Percentiles rank a stretch among this genome's conserved stretches.
These are phyloP conservation scores for Pleurotus sapidus DNA, from an alignment of 768 basidiomycete species.

Conservation along the genomic window DNA sequence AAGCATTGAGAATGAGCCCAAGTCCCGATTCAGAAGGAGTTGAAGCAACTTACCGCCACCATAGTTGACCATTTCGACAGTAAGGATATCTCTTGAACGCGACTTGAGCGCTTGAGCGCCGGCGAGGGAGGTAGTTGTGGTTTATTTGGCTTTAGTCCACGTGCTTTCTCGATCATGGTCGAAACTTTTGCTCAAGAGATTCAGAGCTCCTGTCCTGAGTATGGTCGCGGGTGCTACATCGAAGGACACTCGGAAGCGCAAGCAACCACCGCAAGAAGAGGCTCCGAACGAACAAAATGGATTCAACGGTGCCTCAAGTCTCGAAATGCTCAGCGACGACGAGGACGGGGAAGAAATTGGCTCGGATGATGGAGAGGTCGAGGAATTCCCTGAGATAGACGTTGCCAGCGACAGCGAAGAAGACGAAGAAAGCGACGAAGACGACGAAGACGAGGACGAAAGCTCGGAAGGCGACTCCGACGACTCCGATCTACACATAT, in stretches of 20 bases:
- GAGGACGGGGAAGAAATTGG: conserved; percentile 46
- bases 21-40: too few relatives aligned
- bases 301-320: conserved; percentile 37
- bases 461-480: conserved; percentile 35
- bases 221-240: conserved; percentile 31
- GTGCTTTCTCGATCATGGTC: conserved; percentile 7
- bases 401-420: conserved; percentile 51
- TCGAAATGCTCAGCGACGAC: conserved; percentile 79
- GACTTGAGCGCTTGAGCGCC: background rate
- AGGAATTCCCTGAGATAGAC: conserved; percentile 74
- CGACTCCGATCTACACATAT: conserved; percentile 47
- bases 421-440: conserved; percentile 40
- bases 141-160: conserved; percentile 24
- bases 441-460: conserved; percentile 29
- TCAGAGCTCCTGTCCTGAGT: conserved; percentile 11
- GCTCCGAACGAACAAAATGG: conserved; percentile 17
- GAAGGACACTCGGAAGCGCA: conserved; percentile 55
- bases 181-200: conserved; percentile 20
- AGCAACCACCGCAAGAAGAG: conserved; percentile 43
- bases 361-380: conserved; percentile 58
- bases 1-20: background rate
- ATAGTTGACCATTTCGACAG: conserved; percentile 71
- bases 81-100: background rate
- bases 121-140: conserved; percentile 18
- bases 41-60: conserved; percentile 65